Conservation (phyloP, 2,329 filamentous ascomycete genomes). For the Cercospora zeina region DNA sequence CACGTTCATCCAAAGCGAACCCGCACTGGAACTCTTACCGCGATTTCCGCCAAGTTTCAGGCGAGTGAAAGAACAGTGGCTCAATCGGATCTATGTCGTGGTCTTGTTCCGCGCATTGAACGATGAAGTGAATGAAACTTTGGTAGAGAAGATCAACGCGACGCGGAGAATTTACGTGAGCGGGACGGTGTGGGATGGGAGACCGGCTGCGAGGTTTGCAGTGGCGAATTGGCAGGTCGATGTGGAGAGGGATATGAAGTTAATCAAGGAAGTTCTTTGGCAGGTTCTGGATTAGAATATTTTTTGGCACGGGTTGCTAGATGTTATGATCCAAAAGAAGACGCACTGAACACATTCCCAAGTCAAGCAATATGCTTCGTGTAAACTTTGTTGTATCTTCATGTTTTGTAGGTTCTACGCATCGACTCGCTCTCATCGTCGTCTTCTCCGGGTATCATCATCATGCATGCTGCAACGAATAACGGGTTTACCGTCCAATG, state of each 20-base stretch:
- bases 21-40: slow-evolving; percentile 68
- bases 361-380: no score
- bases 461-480: neutral
- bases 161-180: slow-evolving; percentile 77
- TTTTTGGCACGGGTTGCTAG: neutral
- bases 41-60: slow-evolving; percentile 29
- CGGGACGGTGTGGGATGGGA: slow-evolving; percentile 74
- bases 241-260: slow-evolving; percentile 62
- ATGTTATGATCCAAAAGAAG: neutral
- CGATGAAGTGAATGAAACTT: slow-evolving; percentile 59
- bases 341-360: no score
- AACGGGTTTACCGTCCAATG: neutral
- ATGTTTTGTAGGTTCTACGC: neutral
- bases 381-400: neutral
- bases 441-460: neutral
- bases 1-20: slow-evolving; percentile 60
- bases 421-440: neutral
- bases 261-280: slow-evolving; percentile 64
- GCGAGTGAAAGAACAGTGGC: slow-evolving; percentile 42
- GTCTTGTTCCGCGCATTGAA: slow-evolving; percentile 77
- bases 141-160: slow-evolving; percentile 73
- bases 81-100: slow-evolving; percentile 64
- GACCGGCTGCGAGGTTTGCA: slow-evolving; percentile 76
- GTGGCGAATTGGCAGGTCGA: slow-evolving; percentile 83
- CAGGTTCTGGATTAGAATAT: neutral